Conservation (phyloP, 2,329 filamentous ascomycete genomes). For the Apiospora saccharicola region DNA sequence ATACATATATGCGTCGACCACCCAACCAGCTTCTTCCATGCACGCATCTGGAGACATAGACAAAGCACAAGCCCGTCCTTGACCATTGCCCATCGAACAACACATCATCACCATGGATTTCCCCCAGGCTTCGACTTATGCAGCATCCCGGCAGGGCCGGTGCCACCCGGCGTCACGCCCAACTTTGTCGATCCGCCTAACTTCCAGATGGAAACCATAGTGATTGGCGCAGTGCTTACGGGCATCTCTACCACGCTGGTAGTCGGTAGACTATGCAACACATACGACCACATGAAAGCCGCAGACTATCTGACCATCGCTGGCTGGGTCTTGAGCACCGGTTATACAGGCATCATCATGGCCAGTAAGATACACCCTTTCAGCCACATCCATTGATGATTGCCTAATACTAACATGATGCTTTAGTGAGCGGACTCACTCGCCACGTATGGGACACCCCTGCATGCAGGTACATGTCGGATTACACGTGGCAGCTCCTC, state of each 20-base stretch:
- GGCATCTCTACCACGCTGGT: constrained; percentile 23
- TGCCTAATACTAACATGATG: no score
- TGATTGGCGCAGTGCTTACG: constrained; percentile 26
- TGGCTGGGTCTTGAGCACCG: background rate
- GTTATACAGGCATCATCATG: constrained; percentile 4
- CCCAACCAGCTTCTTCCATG: background rate
- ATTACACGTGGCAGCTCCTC: background rate
- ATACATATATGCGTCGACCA: no score
- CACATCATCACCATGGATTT: constrained; percentile 17
- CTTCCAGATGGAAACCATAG: constrained; percentile 6
- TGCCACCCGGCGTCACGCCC: constrained; percentile 24
- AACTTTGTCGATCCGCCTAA: constrained; percentile 26
- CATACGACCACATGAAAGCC: constrained; percentile 13
- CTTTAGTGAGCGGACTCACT: background rate
- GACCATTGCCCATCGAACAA: background rate
- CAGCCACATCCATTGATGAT: no score
- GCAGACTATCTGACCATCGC: constrained; percentile 24
- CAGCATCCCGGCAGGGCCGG: constrained; percentile 25
- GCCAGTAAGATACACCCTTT: background rate
- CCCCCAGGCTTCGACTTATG: constrained; percentile 29
- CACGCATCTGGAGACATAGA: no score
- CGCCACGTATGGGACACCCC: constrained; percentile 1
- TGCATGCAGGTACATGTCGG: constrained; percentile 8
- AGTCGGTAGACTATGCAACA: constrained; percentile 26
- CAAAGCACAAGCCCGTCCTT: background rate